These are phyloP conservation scores for Talaromyces pinophilus DNA, from an alignment of 2,329 filamentous ascomycete genomes.

Conservation along the genomic window DNA sequence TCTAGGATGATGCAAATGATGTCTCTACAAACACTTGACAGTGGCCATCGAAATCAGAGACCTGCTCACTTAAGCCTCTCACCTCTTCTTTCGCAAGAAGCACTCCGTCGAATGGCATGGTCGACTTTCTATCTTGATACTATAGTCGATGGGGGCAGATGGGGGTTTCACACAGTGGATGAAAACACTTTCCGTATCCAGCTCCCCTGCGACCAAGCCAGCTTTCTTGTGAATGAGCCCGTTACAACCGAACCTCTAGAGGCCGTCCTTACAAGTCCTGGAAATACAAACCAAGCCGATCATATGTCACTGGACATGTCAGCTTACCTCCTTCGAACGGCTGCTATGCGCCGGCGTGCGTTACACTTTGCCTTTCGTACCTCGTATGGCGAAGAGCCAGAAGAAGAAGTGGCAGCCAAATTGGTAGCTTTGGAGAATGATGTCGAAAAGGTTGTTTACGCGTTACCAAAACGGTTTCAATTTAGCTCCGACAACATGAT, in stretches of 20 bases:
- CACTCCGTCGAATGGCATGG: slow-evolving; percentile 7
- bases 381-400: neutral
- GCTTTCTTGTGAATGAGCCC: neutral
- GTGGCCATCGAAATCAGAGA: neutral
- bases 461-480: slow-evolving; percentile 1
- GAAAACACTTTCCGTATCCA: slow-evolving; percentile 7
- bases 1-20: slow-evolving; percentile 17
- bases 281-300: neutral
- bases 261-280: neutral
- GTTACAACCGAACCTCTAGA: neutral
- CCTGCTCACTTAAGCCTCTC: neutral
- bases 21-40: slow-evolving; percentile 9
- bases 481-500: slow-evolving; percentile 1
- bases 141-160: slow-evolving; percentile 6
- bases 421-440: neutral
- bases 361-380: slow-evolving; percentile 8
- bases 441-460: neutral
- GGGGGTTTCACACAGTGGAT: slow-evolving; percentile 1
- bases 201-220: slow-evolving; percentile 5
- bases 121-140: slow-evolving; percentile 7
- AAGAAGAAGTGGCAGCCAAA: neutral
- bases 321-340: slow-evolving; percentile 11
- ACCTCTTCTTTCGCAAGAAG: slow-evolving; percentile 1
- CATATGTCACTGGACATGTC: neutral
- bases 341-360: neutral